A percentile compares a stretch with the other conserved stretches of the same genome.
Evolutionary conservation across 2,329 filamentous ascomycete genomes (phyloP).

Genomic region (Neofusicoccum ribis): DNA sequence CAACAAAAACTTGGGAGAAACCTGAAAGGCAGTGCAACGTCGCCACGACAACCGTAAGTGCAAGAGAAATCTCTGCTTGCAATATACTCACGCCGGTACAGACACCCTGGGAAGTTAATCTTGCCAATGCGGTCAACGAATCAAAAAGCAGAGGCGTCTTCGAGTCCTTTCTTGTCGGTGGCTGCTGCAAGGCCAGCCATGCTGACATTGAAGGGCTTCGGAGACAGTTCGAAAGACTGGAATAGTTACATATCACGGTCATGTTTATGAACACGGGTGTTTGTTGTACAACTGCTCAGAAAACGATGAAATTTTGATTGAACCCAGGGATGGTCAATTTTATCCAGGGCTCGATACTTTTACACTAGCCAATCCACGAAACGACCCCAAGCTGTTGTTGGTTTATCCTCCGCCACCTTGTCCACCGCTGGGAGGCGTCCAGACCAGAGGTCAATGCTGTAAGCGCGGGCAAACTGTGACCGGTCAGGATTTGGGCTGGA

Average conservation of each 20-base stretch:
- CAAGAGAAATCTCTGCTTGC: neutral
- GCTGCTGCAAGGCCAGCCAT: constrained; percentile 5
- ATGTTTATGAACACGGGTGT: too few species aligned
- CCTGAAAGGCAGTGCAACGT: neutral
- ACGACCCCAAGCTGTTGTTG: constrained; percentile 12
- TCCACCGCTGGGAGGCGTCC: constrained; percentile 18
- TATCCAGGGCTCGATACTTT: neutral
- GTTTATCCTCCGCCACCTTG: neutral
- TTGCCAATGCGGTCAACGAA: neutral
- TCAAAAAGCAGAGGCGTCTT: neutral
- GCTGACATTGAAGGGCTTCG: neutral
- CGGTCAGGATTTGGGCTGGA: too few species aligned
- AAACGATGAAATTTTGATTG: neutral
- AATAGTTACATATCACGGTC: neutral
- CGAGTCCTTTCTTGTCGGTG: neutral
- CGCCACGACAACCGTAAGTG: neutral
- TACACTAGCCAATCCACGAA: constrained; percentile 20
- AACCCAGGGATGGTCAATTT: neutral
- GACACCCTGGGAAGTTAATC: neutral
- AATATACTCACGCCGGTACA: neutral
- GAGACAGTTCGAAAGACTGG: neutral
- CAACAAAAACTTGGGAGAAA: neutral
- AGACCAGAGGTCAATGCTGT: constrained; percentile 30
- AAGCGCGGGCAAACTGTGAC: constrained; percentile 26
- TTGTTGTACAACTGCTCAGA: too few species aligned